Conservation (phyloP, 2,329 filamentous ascomycete species). For the Rhytidhysteron rufulum region DNA sequence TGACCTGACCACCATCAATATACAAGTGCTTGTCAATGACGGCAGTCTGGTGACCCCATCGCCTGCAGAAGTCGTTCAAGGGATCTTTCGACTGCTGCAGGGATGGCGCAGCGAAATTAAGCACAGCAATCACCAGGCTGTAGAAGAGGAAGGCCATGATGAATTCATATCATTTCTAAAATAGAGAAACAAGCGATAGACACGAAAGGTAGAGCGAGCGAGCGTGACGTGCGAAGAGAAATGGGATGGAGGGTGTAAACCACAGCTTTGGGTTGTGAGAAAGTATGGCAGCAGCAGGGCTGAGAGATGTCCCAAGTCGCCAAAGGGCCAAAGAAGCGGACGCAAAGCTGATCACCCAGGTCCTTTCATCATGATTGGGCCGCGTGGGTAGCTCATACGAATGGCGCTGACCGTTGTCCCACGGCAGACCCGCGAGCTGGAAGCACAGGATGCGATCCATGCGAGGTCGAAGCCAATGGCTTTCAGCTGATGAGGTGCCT, state of each 20-base stretch:
- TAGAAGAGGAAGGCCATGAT: conserved; percentile 28
- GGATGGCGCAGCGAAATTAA: conserved; percentile 20
- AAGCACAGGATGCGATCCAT: too few relatives aligned
- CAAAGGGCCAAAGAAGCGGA: conserved; percentile 7
- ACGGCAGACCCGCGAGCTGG: conserved; percentile 15
- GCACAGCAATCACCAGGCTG: conserved; percentile 21
- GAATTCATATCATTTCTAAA: conserved; percentile 18
- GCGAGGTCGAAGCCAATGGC: too few relatives aligned
- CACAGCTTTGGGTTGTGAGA: conserved; percentile 10
- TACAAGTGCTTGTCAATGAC: conserved; percentile 58
- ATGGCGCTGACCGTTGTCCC: conserved; percentile 24
- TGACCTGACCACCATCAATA: conserved; percentile 59
- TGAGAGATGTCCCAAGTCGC: conserved; percentile 13
- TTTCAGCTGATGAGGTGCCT: conserved; percentile 21
- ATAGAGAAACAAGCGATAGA: conserved; percentile 8
- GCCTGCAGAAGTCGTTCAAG: conserved; percentile 48
- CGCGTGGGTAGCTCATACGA: conserved; percentile 3
- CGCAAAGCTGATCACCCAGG: conserved; percentile 11
- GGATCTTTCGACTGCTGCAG: conserved; percentile 42
- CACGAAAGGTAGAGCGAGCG: conserved; percentile 14
- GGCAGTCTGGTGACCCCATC: conserved; percentile 56
- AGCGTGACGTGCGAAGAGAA: conserved; percentile 8
- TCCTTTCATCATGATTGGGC: conserved; percentile 16
- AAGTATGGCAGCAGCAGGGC: conserved; percentile 19
- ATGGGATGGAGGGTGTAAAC: conserved; percentile 2